phyloP scores from a whole-genome alignment of 495 filamentous ascomycete species.

The Aspergillus avenaceus region DNA sequence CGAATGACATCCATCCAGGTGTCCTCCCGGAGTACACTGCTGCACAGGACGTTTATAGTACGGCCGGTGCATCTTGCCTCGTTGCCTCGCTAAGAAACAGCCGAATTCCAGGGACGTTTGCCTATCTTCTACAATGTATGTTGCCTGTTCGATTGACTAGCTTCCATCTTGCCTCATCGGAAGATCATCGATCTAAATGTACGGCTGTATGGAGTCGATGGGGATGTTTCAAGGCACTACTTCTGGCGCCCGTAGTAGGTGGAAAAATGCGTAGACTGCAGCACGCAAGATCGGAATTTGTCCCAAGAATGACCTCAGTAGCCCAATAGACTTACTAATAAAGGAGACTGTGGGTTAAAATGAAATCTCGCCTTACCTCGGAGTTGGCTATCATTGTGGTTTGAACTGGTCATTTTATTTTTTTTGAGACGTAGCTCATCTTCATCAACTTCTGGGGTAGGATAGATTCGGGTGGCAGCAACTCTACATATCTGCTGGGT shows the following conservation, averaged over 20 bases:
- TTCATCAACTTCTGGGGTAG: no score
- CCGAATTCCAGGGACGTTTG: background rate
- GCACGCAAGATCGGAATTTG: background rate
- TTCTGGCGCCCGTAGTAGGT: background rate
- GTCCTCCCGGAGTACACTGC: conserved; percentile 10
- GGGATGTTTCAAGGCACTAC: background rate
- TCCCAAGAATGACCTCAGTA: no score
- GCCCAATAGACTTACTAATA: no score
- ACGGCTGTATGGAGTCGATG: no score
- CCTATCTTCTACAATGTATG: no score
- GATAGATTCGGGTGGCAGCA: no score
- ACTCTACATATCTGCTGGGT: background rate
- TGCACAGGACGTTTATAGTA: conserved; percentile 8
- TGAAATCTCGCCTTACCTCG: no score
- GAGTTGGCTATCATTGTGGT: no score
- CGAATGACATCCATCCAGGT: conserved; percentile 19
- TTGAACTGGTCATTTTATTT: no score
- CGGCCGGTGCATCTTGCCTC: conserved; percentile 5
- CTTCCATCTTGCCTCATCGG: conserved; percentile 2
- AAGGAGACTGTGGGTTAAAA: no score
- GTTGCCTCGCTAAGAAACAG: background rate
- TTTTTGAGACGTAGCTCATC: no score
- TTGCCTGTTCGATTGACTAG: background rate
- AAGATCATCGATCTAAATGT: background rate
- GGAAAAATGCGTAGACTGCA: background rate